Conservation (phyloP, 129 eudicot genomes). For the Pulicaria dysenterica region DNA sequence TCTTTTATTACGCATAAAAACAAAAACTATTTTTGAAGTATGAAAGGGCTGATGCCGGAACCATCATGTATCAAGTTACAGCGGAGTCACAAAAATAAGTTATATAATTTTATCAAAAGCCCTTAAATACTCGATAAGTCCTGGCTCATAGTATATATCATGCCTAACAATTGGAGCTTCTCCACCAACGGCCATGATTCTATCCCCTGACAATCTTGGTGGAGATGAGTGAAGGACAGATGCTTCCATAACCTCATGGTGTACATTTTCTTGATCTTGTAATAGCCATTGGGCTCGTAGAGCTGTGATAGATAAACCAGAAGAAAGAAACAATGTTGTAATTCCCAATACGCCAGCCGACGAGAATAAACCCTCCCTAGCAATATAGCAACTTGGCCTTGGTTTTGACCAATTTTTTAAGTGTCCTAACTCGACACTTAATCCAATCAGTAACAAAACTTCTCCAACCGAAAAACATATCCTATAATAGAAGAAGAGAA, state of each 20-base stretch:
- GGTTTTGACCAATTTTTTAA: constrained; percentile 60
- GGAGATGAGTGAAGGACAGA: constrained; percentile 61
- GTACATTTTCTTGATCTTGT: constrained; percentile 44
- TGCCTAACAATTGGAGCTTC: constrained; percentile 48
- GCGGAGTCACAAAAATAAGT: constrained; percentile 5
- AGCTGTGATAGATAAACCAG: constrained; percentile 66
- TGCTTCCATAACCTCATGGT: constrained; percentile 55
- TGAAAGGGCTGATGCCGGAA: too few species aligned
- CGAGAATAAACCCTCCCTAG: constrained; percentile 62
- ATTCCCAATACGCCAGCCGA: constrained; percentile 82
- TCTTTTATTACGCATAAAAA: too few species aligned
- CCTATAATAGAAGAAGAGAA: constrained; percentile 37
- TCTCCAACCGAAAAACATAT: constrained; percentile 68
- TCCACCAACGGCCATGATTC: constrained; percentile 34
- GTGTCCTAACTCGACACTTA: constrained; percentile 85
- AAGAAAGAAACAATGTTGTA: constrained; percentile 62
- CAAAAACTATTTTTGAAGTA: too few species aligned
- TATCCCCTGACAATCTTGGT: constrained; percentile 49
- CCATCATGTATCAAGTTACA: too few species aligned
- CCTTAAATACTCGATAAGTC: constrained; percentile 39
- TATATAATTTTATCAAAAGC: constrained; percentile 50
- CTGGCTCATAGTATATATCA: constrained; percentile 32
- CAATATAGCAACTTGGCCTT: constrained; percentile 50
- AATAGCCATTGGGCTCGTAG: constrained; percentile 52
- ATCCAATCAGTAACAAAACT: constrained; percentile 63